These are phyloP conservation scores for Trametes sp. DNA, from an alignment of 1,284 basidiomycete genomes.

Conservation along the genomic window DNA sequence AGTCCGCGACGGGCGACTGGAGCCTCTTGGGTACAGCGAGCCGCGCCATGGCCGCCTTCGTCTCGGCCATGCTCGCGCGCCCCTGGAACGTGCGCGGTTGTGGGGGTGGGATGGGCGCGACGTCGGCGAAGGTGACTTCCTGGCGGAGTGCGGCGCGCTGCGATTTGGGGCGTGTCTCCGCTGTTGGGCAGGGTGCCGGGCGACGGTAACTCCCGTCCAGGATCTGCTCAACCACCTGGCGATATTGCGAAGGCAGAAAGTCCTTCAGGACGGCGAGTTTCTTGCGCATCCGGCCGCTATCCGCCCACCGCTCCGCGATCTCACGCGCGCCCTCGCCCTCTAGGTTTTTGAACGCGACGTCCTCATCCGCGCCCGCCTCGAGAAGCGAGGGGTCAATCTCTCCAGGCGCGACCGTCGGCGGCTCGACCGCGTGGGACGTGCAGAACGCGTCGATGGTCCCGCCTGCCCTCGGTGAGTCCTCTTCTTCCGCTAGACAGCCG, in stretches of 20 bases:
- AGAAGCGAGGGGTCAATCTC: slow-evolving; percentile 31
- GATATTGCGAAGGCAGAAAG: slow-evolving; percentile 48
- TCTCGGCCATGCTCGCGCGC: slow-evolving; percentile 33
- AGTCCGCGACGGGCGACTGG: slow-evolving; percentile 36
- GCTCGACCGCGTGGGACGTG: slow-evolving; percentile 12
- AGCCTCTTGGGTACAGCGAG: slow-evolving; percentile 13
- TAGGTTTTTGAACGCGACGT: slow-evolving; percentile 65
- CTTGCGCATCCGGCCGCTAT: slow-evolving; percentile 50
- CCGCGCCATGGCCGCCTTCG: slow-evolving; percentile 36
- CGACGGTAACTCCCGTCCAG: slow-evolving; percentile 25
- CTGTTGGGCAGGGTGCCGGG: slow-evolving; percentile 3
- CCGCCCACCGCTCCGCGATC: slow-evolving; percentile 60
- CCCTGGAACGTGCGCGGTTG: slow-evolving; percentile 24
- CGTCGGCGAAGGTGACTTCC: neutral
- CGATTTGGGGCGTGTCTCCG: neutral
- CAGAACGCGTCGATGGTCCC: slow-evolving; percentile 5
- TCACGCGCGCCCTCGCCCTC: slow-evolving; percentile 58
- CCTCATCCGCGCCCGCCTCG: slow-evolving; percentile 41
- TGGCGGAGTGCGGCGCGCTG: neutral
- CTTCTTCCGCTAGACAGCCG: slow-evolving; percentile 52
- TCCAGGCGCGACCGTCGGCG: slow-evolving; percentile 7
- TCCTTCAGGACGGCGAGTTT: slow-evolving; percentile 54
- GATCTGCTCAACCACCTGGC: slow-evolving; percentile 36
- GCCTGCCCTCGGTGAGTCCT: slow-evolving; percentile 8
- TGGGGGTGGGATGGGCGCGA: neutral